These are phyloP conservation scores for Gynochthodes officinalis DNA, from an alignment of 257 asterid genomes.

Conservation along the genomic window DNA sequence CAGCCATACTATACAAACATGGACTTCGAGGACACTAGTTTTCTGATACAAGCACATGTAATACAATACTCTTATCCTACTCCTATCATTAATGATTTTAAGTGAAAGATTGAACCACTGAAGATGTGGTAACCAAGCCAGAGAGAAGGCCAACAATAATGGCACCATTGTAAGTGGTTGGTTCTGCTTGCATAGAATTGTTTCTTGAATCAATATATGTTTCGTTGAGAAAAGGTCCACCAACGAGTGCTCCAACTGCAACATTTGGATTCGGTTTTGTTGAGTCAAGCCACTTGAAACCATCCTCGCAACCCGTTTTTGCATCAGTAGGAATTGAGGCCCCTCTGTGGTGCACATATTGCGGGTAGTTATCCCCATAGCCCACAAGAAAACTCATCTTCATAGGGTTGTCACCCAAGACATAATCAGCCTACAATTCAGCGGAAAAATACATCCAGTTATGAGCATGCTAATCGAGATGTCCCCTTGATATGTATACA, in stretches of 20 bases:
- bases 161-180: constrained; percentile 77
- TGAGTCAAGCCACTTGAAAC: constrained; percentile 75
- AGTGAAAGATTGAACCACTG: constrained; percentile 52
- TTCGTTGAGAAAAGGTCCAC: constrained; percentile 85
- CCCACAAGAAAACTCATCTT: constrained; percentile 83
- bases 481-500: neutral
- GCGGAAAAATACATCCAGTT: neutral
- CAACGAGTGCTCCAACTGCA: constrained; percentile 79
- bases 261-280: constrained; percentile 66
- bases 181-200: constrained; percentile 87
- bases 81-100: too few species aligned
- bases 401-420: constrained; percentile 73
- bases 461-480: neutral
- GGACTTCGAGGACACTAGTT: neutral
- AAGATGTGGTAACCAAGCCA: constrained; percentile 59
- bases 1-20: constrained; percentile 2
- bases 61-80: constrained; percentile 14
- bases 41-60: constrained; percentile 3
- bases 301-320: constrained; percentile 65
- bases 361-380: constrained; percentile 69
- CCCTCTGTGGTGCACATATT: constrained; percentile 88
- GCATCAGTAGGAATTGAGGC: constrained; percentile 71
- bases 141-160: constrained; percentile 78
- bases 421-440: constrained; percentile 56
- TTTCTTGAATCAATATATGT: constrained; percentile 66